phyloP scores from a whole-genome alignment of 768 basidiomycete species.

The Antrodiella citrinella region DNA sequence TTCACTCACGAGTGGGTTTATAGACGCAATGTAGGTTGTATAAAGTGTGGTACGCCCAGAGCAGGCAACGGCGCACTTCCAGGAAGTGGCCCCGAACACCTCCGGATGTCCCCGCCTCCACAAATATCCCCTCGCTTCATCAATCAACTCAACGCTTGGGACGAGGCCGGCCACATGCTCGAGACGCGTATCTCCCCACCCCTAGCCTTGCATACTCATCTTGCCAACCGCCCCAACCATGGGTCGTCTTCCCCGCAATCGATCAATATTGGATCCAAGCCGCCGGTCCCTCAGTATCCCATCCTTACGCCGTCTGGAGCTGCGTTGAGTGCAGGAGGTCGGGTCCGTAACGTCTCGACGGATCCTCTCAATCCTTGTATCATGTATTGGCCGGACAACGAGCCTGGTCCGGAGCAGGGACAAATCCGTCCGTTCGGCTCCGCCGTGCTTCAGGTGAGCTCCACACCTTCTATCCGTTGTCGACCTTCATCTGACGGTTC shows the following conservation, averaged over 20 bases:
- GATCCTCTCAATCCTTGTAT: conserved; percentile 70
- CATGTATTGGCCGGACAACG: conserved; percentile 91
- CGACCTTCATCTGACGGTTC: not conserved
- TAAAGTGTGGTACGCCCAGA: conserved; percentile 66
- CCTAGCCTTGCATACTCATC: conserved; percentile 6
- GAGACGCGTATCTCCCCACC: conserved; percentile 3
- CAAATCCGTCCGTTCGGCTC: conserved; percentile 58
- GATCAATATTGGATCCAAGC: conserved; percentile 20
- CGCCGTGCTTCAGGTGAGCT: conserved; percentile 47
- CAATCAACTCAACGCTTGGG: conserved; percentile 2
- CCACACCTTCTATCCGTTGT: not conserved
- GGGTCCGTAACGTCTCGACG: conserved; percentile 69
- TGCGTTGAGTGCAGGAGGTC: conserved; percentile 67
- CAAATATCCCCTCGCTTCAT: conserved; percentile 7
- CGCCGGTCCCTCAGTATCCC: conserved; percentile 44
- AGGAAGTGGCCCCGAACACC: not conserved
- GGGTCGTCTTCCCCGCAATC: conserved; percentile 7
- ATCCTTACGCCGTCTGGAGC: conserved; percentile 80
- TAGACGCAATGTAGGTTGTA: conserved; percentile 71
- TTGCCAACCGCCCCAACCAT: not conserved
- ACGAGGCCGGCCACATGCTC: not conserved
- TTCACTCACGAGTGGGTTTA: conserved; percentile 1
- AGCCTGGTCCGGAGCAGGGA: conserved; percentile 70
- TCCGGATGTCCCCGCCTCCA: not conserved
- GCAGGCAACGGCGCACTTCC: conserved; percentile 13